Evolutionary conservation across 176 grass and related monocot species (phyloP).

Genomic region (Cenchrus americanus): DNA sequence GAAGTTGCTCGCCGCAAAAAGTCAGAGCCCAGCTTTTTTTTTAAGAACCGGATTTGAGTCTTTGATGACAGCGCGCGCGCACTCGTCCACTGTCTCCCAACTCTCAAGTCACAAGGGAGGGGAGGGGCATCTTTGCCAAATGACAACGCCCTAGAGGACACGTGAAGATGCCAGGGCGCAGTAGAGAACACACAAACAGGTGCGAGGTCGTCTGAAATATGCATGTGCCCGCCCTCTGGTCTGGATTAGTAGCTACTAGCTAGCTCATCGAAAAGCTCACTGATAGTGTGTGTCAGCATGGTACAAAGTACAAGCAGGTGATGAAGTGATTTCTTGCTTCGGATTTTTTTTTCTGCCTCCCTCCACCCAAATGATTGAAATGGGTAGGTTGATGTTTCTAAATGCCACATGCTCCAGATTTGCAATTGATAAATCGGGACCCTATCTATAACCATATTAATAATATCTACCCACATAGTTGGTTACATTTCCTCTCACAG

Average conservation of each 20-base stretch:
- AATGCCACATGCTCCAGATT: slow-evolving; percentile 28
- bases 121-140: slow-evolving; percentile 37
- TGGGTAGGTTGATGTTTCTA: slow-evolving; percentile 23
- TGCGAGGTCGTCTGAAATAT: slow-evolving; percentile 8
- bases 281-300: neutral
- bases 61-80: slow-evolving; percentile 5
- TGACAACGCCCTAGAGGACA: slow-evolving; percentile 41
- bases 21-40: slow-evolving; percentile 36
- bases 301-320: neutral
- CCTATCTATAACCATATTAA: neutral
- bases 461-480: neutral
- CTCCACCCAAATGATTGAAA: slow-evolving; percentile 10
- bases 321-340: neutral
- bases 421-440: slow-evolving; percentile 17
- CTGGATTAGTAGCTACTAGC: neutral
- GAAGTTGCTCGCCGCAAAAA: slow-evolving; percentile 39
- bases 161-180: slow-evolving; percentile 8
- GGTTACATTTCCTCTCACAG: neutral
- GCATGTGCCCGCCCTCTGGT: slow-evolving; percentile 22
- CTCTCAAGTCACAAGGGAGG: neutral
- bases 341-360: slow-evolving; percentile 1
- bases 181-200: slow-evolving; percentile 41
- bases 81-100: neutral
- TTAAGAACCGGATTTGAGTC: neutral
- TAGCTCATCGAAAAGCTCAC: neutral